Evolutionary conservation across 2,329 filamentous ascomycete species (phyloP).

Genomic region (Fusarium camptoceras): DNA sequence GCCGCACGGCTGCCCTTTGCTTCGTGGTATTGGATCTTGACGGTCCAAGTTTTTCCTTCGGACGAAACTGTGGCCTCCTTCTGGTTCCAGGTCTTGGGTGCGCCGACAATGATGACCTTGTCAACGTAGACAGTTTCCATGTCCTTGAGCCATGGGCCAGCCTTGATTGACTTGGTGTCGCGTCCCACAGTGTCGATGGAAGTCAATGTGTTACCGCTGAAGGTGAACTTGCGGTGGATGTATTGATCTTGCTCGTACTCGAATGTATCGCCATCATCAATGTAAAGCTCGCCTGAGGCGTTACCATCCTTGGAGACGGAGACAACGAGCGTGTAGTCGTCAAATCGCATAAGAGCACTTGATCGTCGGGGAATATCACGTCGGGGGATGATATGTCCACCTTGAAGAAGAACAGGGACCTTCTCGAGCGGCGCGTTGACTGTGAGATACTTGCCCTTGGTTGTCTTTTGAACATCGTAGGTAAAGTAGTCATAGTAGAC

Average conservation of each 20-base stretch:
- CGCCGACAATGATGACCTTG: slow-evolving; percentile 85
- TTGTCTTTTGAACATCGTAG: slow-evolving; percentile 77
- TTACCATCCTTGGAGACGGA: slow-evolving; percentile 67
- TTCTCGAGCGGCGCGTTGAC: slow-evolving; percentile 84
- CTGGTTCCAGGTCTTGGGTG: slow-evolving; percentile 77
- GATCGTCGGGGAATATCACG: slow-evolving; percentile 90
- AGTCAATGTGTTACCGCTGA: slow-evolving; percentile 69
- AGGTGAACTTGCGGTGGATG: slow-evolving; percentile 84
- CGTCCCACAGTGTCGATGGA: slow-evolving; percentile 75
- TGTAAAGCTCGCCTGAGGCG: slow-evolving; percentile 85
- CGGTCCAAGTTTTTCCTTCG: slow-evolving; percentile 65
- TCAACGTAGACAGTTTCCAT: slow-evolving; percentile 85
- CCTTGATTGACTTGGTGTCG: slow-evolving; percentile 62
- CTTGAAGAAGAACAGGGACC: slow-evolving; percentile 91
- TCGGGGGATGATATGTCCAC: slow-evolving; percentile 90
- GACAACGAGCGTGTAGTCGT: slow-evolving; percentile 93
- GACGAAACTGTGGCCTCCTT: slow-evolving; percentile 67
- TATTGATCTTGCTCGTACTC: slow-evolving; percentile 88
- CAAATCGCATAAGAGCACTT: slow-evolving; percentile 88
- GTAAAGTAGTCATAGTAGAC: slow-evolving; percentile 97
- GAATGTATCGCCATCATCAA: slow-evolving; percentile 94
- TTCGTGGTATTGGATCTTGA: slow-evolving; percentile 69
- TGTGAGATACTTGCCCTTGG: slow-evolving; percentile 76
- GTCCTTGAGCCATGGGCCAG: slow-evolving; percentile 80
- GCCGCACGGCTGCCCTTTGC: slow-evolving; percentile 61